Evolutionary conservation across 371 early-diverging fungal genomes (phyloP), one percentile per base, ranked within the genome.

Genomic region (Mucor plumbeus): DNA sequence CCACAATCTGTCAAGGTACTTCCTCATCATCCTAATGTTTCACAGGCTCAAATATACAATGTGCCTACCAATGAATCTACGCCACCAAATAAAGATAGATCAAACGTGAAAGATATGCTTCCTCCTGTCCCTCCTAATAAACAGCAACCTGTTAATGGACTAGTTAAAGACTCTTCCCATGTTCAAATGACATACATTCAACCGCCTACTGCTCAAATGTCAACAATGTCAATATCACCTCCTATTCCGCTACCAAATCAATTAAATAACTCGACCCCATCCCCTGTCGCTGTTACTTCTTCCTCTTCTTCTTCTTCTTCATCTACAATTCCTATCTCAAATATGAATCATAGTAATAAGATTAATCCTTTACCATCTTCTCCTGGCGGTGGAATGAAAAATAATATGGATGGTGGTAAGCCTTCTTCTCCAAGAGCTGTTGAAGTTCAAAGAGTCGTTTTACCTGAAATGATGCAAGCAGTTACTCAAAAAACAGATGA

Each of bases 131-230:
- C 70, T 59, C 63, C 61, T 53, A 71, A 59, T 54, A 58, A 58
- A n/a, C 63, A 59, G 38, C 48, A 55, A 48, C 48, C 69, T 59
- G 70, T n/a, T 64, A 36, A 44, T 36, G 41, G 21, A 21, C 70
- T 66, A 64, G 61, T 63, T 65, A 71, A 71, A 65, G 72, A 40
- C 31, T 63, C 47, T 7, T 40, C 53, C 14, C 71, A 68, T 57
- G 76, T 81, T 40, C 73, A 77, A 63, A 75, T 79, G 76, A 75
- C 77, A 17, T 77, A 64, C 63, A 78, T 81, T 59, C 47, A 74
- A 61, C 70, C 81, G 34, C 74, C 70, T 39, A 70, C 68, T 0
- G 75, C 76, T 7, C 71, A 78, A 54, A 74, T 76, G 68, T 59
- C 64, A 14, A 64, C 64, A 5, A 62, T 72, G 33, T 50, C 61